These are phyloP conservation scores for Lepraria neglecta DNA, from an alignment of 495 filamentous ascomycete genomes.

Conservation along the genomic window DNA sequence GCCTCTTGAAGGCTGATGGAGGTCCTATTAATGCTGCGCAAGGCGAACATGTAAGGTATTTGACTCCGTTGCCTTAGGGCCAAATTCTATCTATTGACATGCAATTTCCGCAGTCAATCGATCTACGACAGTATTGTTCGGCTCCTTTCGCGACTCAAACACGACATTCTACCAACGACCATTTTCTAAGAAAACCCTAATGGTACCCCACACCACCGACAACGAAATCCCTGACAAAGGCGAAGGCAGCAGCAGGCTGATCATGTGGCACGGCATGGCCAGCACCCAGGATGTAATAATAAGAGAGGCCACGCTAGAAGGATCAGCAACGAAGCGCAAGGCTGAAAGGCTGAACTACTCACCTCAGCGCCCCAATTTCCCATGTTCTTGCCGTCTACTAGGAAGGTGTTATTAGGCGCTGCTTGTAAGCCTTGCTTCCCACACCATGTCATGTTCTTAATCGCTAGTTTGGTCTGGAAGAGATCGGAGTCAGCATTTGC, in stretches of 20 bases:
- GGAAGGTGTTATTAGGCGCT: constrained; percentile 11
- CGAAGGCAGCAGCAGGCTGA: constrained; percentile 20
- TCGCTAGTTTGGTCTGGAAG: constrained; percentile 26
- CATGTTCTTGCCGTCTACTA: constrained; percentile 9
- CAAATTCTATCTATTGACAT: no score
- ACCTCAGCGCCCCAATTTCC: constrained; percentile 22
- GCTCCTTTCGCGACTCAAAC: background rate
- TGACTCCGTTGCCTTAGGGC: no score
- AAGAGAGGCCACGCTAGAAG: constrained; percentile 15
- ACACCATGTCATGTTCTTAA: constrained; percentile 42
- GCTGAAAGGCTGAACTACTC: background rate
- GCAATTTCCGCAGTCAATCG: no score
- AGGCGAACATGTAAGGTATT: no score
- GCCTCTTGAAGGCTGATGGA: no score
- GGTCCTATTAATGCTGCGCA: no score
- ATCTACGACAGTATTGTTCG: no score
- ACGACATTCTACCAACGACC: background rate
- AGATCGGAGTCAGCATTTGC: no score
- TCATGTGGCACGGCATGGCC: constrained; percentile 20
- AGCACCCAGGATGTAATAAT: constrained; percentile 21
- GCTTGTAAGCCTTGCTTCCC: constrained; percentile 20
- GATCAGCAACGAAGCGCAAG: background rate
- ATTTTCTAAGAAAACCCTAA: background rate
- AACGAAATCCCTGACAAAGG: constrained; percentile 23
- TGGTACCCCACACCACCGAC: constrained; percentile 19